A percentile compares a stretch with the other conserved stretches of the same genome.
Evolutionary conservation across 1,284 basidiomycete genomes (phyloP).

Genomic region (Tilletia horrida): DNA sequence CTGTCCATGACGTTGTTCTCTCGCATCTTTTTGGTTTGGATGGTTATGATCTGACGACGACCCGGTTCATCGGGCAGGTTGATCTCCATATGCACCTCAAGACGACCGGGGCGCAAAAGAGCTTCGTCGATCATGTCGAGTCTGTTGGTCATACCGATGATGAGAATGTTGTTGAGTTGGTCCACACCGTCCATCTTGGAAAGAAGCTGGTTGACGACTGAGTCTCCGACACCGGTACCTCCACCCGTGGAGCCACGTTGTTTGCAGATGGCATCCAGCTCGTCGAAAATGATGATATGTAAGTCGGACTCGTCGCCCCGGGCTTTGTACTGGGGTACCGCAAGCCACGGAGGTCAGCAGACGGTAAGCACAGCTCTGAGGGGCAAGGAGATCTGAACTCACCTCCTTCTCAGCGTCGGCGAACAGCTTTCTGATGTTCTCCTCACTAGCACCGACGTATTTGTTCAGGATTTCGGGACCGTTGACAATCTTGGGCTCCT

Average conservation of each 20-base stretch:
- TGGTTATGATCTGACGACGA: conserved; percentile 86
- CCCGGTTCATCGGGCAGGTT: conserved; percentile 92
- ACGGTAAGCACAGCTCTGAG: conserved; percentile 9
- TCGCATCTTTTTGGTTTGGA: conserved; percentile 94
- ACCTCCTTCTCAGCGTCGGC: conserved; percentile 90
- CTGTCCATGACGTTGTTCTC: conserved; percentile 82
- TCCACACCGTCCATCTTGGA: conserved; percentile 99
- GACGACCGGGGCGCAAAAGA: conserved; percentile 89
- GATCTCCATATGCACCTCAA: conserved; percentile 99
- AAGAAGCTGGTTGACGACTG: conserved; percentile 94
- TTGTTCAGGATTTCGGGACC: conserved; percentile 97
- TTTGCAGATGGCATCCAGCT: conserved; percentile 97
- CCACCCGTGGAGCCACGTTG: conserved; percentile 67
- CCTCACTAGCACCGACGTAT: conserved; percentile 95
- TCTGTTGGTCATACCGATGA: conserved; percentile 99
- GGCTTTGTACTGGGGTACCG: conserved; percentile 70
- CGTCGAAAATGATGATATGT: conserved; percentile 99
- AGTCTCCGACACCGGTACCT: conserved; percentile 97
- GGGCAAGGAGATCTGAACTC: conserved; percentile 6
- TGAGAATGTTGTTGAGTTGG: conserved; percentile 96
- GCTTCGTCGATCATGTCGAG: conserved; percentile 99
- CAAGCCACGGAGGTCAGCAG: too few relatives aligned
- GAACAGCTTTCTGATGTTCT: conserved; percentile 97
- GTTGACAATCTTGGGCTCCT: conserved; percentile 97
- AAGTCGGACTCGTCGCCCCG: conserved; percentile 97